Evolutionary conservation across 768 basidiomycete species (phyloP).

Genomic region (Lyophyllum shimeji): DNA sequence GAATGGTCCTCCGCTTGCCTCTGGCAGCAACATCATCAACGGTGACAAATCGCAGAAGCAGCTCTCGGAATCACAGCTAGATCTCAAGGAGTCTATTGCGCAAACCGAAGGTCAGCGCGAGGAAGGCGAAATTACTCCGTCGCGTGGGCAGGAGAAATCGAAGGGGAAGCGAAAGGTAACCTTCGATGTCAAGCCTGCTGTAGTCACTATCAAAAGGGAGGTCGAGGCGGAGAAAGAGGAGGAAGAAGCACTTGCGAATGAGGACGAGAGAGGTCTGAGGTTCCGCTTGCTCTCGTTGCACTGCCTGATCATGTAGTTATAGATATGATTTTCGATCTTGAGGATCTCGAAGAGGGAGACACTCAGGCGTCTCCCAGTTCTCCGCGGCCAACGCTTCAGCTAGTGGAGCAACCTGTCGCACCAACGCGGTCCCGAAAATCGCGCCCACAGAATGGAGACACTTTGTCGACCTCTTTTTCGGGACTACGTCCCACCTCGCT

Average conservation of each 20-base stretch:
- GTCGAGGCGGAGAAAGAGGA: conserved; percentile 30
- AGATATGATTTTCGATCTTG: conserved; percentile 75
- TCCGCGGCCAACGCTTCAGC: conserved; percentile 34
- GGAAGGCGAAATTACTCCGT: conserved; percentile 15
- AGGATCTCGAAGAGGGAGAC: conserved; percentile 57
- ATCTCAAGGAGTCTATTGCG: conserved; percentile 16
- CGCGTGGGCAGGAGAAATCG: conserved; percentile 29
- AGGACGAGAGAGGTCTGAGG: conserved; percentile 46
- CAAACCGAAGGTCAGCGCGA: conserved; percentile 18
- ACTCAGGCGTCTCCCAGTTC: conserved; percentile 30
- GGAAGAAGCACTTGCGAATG: conserved; percentile 24
- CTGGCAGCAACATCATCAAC: conserved; percentile 15
- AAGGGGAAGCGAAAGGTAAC: conserved; percentile 71
- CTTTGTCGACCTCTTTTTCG: conserved; percentile 57
- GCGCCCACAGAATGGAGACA: conserved; percentile 33
- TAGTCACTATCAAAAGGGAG: conserved; percentile 44
- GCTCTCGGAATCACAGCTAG: conserved; percentile 15
- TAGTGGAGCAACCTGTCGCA: conserved; percentile 40
- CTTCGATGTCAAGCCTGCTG: conserved; percentile 65
- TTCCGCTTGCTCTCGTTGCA: not conserved
- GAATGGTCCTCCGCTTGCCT: conserved; percentile 21
- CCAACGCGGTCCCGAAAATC: conserved; percentile 29
- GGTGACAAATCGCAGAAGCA: conserved; percentile 21
- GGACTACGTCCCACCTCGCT: conserved; percentile 66
- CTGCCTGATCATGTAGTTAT: not conserved